Evolutionary conservation across 805 yeast genomes (phyloP).

Genomic region (Candida parachauliodes): DNA sequence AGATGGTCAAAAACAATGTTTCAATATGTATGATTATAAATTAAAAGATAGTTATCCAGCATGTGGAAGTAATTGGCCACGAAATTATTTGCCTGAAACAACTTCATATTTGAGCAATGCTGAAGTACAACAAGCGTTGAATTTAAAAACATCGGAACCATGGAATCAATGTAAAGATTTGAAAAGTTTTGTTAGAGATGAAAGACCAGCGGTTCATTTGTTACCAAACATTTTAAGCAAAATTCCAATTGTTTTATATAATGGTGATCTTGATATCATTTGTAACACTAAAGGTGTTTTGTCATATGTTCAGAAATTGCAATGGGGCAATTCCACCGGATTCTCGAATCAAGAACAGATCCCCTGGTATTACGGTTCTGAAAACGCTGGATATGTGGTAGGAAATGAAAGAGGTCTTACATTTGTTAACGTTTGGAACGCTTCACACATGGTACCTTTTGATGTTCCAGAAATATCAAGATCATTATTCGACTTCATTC

Average conservation of each 20-base stretch:
- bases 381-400: constrained; percentile 36
- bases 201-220: constrained; percentile 59
- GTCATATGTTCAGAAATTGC: constrained; percentile 54
- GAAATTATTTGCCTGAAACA: constrained; percentile 48
- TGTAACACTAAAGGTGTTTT: constrained; percentile 82
- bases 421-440: constrained; percentile 65
- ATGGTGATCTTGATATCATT: constrained; percentile 85
- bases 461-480: constrained; percentile 70
- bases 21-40: constrained; percentile 80
- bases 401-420: constrained; percentile 65
- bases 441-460: constrained; percentile 93
- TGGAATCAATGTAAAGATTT: constrained; percentile 80
- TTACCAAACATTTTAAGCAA: constrained; percentile 60
- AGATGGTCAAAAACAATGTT: constrained; percentile 49
- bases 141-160: constrained; percentile 36
- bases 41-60: constrained; percentile 71
- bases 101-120: constrained; percentile 46
- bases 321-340: constrained; percentile 65
- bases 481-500: constrained; percentile 59
- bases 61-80: constrained; percentile 95
- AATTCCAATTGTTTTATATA: constrained; percentile 67
- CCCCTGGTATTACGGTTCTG: constrained; percentile 45
- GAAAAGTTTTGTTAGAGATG: constrained; percentile 52
- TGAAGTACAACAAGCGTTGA: constrained; percentile 48
- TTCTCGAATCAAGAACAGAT: constrained; percentile 24